phyloP scores from a whole-genome alignment of 2,329 filamentous ascomycete genomes.

The Lecanicillium sp. region DNA sequence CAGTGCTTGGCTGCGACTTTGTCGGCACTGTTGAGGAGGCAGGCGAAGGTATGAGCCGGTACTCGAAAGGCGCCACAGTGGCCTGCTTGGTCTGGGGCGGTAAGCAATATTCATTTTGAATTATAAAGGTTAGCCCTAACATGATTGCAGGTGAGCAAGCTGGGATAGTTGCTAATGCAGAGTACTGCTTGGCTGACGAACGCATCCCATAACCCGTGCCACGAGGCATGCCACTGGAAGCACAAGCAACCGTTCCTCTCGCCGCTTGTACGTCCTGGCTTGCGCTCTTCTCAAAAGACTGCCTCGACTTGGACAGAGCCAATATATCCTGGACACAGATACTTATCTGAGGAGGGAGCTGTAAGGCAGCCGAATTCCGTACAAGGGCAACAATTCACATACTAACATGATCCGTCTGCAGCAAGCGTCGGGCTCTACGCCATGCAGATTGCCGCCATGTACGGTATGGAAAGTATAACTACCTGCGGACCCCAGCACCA shows the following conservation, averaged over 20 bases:
- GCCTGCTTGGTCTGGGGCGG: slow-evolving; percentile 21
- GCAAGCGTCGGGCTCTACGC: slow-evolving; percentile 29
- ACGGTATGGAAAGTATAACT: slow-evolving; percentile 24
- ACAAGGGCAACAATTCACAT: too few relatives aligned
- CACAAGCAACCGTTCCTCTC: slow-evolving; percentile 30
- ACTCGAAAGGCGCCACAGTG: slow-evolving; percentile 14
- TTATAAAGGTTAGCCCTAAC: background rate
- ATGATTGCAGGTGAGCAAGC: slow-evolving; percentile 13
- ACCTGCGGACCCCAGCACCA: slow-evolving; percentile 25
- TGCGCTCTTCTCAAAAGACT: slow-evolving; percentile 28
- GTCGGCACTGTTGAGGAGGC: slow-evolving; percentile 24
- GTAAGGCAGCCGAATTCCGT: too few relatives aligned
- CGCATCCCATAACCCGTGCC: slow-evolving; percentile 31
- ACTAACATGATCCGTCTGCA: slow-evolving; percentile 8
- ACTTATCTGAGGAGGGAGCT: slow-evolving; percentile 36
- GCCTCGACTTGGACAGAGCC: slow-evolving; percentile 22
- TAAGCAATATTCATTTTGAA: slow-evolving; percentile 8
- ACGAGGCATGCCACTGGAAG: slow-evolving; percentile 14
- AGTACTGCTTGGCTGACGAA: slow-evolving; percentile 32
- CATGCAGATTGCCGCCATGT: slow-evolving; percentile 23
- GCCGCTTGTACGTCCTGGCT: slow-evolving; percentile 29
- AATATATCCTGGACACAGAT: slow-evolving; percentile 13
- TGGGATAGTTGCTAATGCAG: slow-evolving; percentile 28
- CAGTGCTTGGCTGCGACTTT: slow-evolving; percentile 29
- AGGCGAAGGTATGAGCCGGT: slow-evolving; percentile 16